Conservation (phyloP, 805 yeast species). For the Blastobotrys terrestris region DNA sequence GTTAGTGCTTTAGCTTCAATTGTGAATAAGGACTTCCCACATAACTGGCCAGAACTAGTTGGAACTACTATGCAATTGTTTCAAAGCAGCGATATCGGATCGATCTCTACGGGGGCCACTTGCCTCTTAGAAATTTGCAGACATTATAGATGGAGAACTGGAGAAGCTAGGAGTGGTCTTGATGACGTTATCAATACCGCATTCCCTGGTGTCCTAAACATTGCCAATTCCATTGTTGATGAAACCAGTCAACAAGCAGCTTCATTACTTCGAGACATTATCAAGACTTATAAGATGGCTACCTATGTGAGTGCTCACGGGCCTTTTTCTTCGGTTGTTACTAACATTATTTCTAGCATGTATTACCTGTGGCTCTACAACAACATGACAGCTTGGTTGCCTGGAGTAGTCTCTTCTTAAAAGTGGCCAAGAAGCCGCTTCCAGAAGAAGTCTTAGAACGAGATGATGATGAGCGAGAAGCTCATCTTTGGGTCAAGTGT, state of each 20-base stretch:
- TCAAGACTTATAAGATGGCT: constrained; percentile 74
- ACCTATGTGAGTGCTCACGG: constrained; percentile 40
- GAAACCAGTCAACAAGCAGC: constrained; percentile 44
- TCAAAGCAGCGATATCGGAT: constrained; percentile 37
- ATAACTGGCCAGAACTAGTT: constrained; percentile 49
- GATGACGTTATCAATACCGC: constrained; percentile 50
- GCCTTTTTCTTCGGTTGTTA: neutral
- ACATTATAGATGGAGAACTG: constrained; percentile 64
- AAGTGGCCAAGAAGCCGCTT: constrained; percentile 51
- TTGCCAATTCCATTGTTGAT: constrained; percentile 51
- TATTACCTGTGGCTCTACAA: constrained; percentile 63
- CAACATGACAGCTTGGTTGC: constrained; percentile 42
- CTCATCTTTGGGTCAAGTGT: constrained; percentile 61
- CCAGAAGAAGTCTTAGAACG: constrained; percentile 48
- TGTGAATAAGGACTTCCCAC: constrained; percentile 45
- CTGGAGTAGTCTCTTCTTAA: constrained; percentile 77
- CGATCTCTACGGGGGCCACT: constrained; percentile 61
- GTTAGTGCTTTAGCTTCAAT: constrained; percentile 45
- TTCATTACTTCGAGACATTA: constrained; percentile 65
- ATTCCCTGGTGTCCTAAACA: constrained; percentile 59
- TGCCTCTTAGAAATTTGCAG: constrained; percentile 66
- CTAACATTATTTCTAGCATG: constrained; percentile 41
- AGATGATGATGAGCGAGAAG: constrained; percentile 47
- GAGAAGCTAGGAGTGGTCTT: constrained; percentile 45
- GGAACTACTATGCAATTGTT: constrained; percentile 42